phyloP scores from a whole-genome alignment of 176 grass and related monocot genomes.

The Bolboschoenus planiculmis region DNA sequence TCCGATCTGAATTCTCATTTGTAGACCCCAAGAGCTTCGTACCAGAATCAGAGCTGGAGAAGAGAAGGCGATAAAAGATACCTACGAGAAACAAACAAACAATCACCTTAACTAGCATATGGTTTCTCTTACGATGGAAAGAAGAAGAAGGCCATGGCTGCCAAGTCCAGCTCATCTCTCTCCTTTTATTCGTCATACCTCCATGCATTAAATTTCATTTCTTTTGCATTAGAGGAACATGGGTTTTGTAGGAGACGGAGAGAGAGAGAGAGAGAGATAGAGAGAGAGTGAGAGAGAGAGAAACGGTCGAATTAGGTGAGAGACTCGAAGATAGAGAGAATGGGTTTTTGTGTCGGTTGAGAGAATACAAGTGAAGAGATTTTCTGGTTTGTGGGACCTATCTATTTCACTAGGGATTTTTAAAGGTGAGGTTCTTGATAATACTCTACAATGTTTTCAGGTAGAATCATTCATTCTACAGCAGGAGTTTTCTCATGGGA shows the following conservation, averaged over 20 bases:
- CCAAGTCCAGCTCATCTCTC: slow-evolving; percentile 21
- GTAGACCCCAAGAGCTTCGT: not conserved
- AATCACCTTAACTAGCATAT: slow-evolving; percentile 29
- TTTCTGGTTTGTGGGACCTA: not conserved
- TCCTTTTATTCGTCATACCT: slow-evolving; percentile 2
- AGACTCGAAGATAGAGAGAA: not conserved
- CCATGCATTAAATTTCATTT: not conserved
- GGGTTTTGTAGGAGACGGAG: not conserved
- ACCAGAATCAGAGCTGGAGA: slow-evolving; percentile 26
- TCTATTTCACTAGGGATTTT: not conserved
- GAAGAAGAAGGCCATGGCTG: slow-evolving; percentile 23
- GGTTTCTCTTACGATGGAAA: slow-evolving; percentile 31
- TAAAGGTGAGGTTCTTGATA: not conserved
- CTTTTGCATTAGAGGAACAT: not conserved
- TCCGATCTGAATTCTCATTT: not conserved
- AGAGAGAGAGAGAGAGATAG: not conserved
- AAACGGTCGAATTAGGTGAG: not conserved
- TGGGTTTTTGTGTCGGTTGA: not conserved
- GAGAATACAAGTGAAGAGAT: not conserved
- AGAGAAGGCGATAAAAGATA: slow-evolving; percentile 48
- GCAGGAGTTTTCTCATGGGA: too few species aligned
- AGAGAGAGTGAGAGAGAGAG: not conserved
- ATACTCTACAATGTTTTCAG: not conserved
- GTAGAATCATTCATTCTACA: slow-evolving; percentile 6
- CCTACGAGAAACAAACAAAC: slow-evolving; percentile 43